Percentiles rank a stretch among this genome's conserved stretches.
Conservation (phyloP, 768 basidiomycete species). For the Russula ochroleuca region DNA sequence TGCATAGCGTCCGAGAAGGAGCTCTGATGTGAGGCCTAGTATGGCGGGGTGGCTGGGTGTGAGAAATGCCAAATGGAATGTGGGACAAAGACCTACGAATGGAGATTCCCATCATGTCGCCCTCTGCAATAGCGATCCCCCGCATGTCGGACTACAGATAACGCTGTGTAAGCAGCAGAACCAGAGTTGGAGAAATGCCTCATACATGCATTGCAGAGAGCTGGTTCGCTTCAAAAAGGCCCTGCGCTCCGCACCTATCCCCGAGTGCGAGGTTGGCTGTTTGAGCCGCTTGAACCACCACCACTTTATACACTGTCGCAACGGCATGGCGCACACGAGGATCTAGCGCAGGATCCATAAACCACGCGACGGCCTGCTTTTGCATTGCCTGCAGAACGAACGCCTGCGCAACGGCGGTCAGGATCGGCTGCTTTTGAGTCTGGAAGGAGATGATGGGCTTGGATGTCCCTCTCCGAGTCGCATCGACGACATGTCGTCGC, state of each 20-base stretch:
- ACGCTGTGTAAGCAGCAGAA: slow-evolving; percentile 31
- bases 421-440: slow-evolving; percentile 59
- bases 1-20: slow-evolving; percentile 51
- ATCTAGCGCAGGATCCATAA: slow-evolving; percentile 40
- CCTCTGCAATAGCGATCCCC: slow-evolving; percentile 41
- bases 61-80: slow-evolving; percentile 19
- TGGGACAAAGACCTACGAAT: slow-evolving; percentile 42
- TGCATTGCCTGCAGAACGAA: slow-evolving; percentile 46
- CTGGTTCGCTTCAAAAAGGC: slow-evolving; percentile 60
- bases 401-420: slow-evolving; percentile 48
- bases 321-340: slow-evolving; percentile 51
- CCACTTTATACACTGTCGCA: slow-evolving; percentile 53
- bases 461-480: slow-evolving; percentile 34
- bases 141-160: slow-evolving; percentile 28
- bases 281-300: slow-evolving; percentile 36
- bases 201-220: slow-evolving; percentile 52
- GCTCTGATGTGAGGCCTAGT: slow-evolving; percentile 57
- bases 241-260: slow-evolving; percentile 64
- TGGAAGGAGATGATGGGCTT: slow-evolving; percentile 58
- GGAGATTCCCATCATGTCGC: slow-evolving; percentile 47
- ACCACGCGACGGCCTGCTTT: slow-evolving; percentile 39
- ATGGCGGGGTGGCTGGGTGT: neutral
- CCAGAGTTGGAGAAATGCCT: slow-evolving; percentile 2
- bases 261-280: slow-evolving; percentile 46
- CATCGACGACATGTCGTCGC: slow-evolving; percentile 48